Conservation (phyloP, 2,329 filamentous ascomycete species). For the Mycosphaerelloides madeirae region DNA sequence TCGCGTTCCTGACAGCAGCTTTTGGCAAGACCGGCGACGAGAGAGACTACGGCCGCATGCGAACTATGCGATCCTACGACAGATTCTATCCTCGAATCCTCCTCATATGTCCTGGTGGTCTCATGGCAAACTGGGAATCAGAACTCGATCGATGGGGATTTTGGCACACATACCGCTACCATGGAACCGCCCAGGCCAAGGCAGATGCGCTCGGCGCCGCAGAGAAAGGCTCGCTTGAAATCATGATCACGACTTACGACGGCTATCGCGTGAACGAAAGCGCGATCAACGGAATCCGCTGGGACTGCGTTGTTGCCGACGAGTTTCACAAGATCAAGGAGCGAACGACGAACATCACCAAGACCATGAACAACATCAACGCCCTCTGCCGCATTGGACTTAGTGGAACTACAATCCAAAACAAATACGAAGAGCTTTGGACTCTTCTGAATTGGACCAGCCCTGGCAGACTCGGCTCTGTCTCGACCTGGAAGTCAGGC, state of each 20-base stretch:
- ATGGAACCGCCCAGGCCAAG: slow-evolving; percentile 54
- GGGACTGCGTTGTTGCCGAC: slow-evolving; percentile 92
- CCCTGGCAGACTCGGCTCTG: slow-evolving; percentile 64
- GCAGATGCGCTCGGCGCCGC: slow-evolving; percentile 54
- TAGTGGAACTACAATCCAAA: slow-evolving; percentile 94
- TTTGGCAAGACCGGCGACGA: slow-evolving; percentile 94
- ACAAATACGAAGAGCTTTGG: slow-evolving; percentile 97
- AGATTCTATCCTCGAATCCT: slow-evolving; percentile 79
- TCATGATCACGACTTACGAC: slow-evolving; percentile 90
- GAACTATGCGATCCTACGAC: slow-evolving; percentile 66
- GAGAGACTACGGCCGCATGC: slow-evolving; percentile 78
- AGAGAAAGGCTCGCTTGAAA: slow-evolving; percentile 70
- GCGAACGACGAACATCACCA: slow-evolving; percentile 67
- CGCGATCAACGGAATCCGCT: slow-evolving; percentile 76
- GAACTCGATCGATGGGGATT: slow-evolving; percentile 89
- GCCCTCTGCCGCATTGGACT: slow-evolving; percentile 87
- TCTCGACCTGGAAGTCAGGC: slow-evolving; percentile 70
- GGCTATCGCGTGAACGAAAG: slow-evolving; percentile 76
- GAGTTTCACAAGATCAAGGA: slow-evolving; percentile 92
- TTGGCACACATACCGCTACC: slow-evolving; percentile 84
- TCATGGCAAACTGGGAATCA: slow-evolving; percentile 87
- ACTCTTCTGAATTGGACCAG: slow-evolving; percentile 95
- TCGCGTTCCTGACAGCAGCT: slow-evolving; percentile 81
- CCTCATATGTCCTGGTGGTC: slow-evolving; percentile 80
- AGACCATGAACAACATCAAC: slow-evolving; percentile 86